Evolutionary conservation across 129 eudicot species (phyloP).

Genomic region (Deinandra increscens): DNA sequence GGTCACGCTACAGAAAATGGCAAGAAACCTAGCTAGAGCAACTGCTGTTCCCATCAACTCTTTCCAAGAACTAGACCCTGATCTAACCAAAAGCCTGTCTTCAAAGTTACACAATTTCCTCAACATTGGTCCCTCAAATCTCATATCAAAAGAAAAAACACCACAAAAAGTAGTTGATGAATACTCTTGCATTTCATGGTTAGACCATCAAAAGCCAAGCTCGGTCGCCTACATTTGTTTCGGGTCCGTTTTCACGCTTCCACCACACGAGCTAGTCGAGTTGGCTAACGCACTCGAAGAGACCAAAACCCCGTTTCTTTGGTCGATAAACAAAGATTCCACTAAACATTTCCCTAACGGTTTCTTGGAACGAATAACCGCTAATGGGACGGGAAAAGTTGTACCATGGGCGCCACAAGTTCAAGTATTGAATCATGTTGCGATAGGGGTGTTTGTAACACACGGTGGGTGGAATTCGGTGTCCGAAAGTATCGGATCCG

Average conservation of each 20-base stretch:
- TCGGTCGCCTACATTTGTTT: conserved; percentile 62
- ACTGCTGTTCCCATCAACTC: conserved; percentile 52
- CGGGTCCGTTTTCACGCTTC: conserved; percentile 47
- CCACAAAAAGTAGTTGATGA: conserved; percentile 16
- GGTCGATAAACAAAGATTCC: conserved; percentile 48
- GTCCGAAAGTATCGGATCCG: conserved; percentile 50
- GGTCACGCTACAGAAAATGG: conserved; percentile 55
- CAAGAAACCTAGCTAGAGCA: conserved; percentile 40
- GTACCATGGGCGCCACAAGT: conserved; percentile 80
- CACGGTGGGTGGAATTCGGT: conserved; percentile 79
- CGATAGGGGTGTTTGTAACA: conserved; percentile 51
- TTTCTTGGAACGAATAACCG: conserved; percentile 31
- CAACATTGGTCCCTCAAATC: conserved; percentile 52
- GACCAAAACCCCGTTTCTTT: conserved; percentile 43
- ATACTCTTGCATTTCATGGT: conserved; percentile 50
- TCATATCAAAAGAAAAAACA: conserved; percentile 24
- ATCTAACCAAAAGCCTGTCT: conserved; percentile 39
- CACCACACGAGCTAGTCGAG: conserved; percentile 46
- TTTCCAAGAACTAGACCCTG: conserved; percentile 55
- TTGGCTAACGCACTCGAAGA: conserved; percentile 58
- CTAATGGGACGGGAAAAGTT: conserved; percentile 37
- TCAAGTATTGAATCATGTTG: conserved; percentile 42
- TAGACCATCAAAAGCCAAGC: conserved; percentile 35
- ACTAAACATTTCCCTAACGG: conserved; percentile 41
- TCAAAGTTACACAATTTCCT: conserved; percentile 40